phyloP scores from a whole-genome alignment of 2,329 filamentous ascomycete genomes.

The Dryadomyces quercivorus region DNA sequence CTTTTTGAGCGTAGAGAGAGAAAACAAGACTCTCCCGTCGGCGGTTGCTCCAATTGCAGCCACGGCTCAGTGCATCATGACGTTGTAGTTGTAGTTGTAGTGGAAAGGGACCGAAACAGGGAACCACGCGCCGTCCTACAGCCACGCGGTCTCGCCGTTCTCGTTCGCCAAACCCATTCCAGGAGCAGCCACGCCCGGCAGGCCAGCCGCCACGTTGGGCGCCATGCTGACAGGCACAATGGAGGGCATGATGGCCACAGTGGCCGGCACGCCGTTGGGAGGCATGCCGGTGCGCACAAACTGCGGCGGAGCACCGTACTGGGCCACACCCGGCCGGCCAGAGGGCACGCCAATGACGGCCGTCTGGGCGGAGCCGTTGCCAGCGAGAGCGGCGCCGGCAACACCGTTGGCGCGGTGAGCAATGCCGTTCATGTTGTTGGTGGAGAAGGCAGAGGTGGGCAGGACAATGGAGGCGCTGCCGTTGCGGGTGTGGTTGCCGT shows the following conservation, averaged over 20 bases:
- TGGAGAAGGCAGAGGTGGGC: slow-evolving; percentile 17
- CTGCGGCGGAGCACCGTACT: slow-evolving; percentile 11
- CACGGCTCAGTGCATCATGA: slow-evolving; percentile 1
- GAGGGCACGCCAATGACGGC: background rate
- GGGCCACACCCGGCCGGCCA: slow-evolving; percentile 5
- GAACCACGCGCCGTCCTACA: slow-evolving; percentile 12
- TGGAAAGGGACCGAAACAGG: background rate
- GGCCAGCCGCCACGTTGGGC: slow-evolving; percentile 8
- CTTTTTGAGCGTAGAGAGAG: background rate
- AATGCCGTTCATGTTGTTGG: slow-evolving; percentile 19
- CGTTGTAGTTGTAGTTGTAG: background rate
- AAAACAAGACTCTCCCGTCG: background rate
- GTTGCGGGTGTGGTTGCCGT: slow-evolving; percentile 27
- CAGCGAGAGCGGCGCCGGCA: background rate
- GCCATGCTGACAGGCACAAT: slow-evolving; percentile 9
- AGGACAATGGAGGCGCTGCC: slow-evolving; percentile 26
- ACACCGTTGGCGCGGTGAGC: slow-evolving; percentile 16
- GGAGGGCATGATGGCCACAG: slow-evolving; percentile 2
- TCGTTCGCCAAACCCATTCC: slow-evolving; percentile 11
- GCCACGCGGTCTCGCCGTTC: slow-evolving; percentile 16
- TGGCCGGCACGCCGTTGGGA: slow-evolving; percentile 4
- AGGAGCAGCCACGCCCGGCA: slow-evolving; percentile 9
- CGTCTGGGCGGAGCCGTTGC: background rate
- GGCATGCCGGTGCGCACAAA: slow-evolving; percentile 8
- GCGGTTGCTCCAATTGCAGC: background rate